Percentiles rank a stretch among this genome's conserved stretches.
Evolutionary conservation across 1,284 basidiomycete species (phyloP).

Genomic region (Ustilago hordei): DNA sequence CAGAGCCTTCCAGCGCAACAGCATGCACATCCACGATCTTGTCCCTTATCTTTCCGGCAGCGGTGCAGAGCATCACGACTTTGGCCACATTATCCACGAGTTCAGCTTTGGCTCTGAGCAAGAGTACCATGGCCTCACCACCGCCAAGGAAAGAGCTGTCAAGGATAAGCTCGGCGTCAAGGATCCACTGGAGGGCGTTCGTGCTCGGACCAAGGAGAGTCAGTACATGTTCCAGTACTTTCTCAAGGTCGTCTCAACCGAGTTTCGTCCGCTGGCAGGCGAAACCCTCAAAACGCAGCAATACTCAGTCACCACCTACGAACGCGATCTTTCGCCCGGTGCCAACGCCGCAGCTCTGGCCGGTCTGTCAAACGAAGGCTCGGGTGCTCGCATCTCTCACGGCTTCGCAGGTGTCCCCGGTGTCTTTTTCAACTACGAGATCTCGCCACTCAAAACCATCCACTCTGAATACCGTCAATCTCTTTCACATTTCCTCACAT

Average conservation of each 20-base stretch:
- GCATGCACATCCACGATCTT: conserved; percentile 87
- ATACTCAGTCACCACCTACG: conserved; percentile 95
- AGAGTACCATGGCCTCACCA: conserved; percentile 49
- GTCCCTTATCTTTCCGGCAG: conserved; percentile 83
- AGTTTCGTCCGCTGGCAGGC: conserved; percentile 53
- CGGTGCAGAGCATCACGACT: conserved; percentile 74
- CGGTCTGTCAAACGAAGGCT: conserved; percentile 47
- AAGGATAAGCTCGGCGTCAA: conserved; percentile 81
- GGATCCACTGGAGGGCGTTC: conserved; percentile 84
- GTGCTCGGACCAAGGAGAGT: conserved; percentile 74
- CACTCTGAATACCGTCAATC: conserved; percentile 78
- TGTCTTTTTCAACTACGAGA: conserved; percentile 79
- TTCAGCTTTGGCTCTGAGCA: conserved; percentile 76
- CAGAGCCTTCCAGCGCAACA: conserved; percentile 88
- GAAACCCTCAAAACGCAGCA: conserved; percentile 79
- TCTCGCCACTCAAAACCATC: conserved; percentile 71
- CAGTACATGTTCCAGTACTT: conserved; percentile 77
- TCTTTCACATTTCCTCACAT: conserved; percentile 94
- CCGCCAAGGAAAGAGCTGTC: conserved; percentile 37
- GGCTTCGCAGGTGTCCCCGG: conserved; percentile 77
- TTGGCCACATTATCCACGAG: conserved; percentile 87
- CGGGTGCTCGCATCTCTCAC: conserved; percentile 77
- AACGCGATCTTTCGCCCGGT: conserved; percentile 77
- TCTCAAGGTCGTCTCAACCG: conserved; percentile 76
- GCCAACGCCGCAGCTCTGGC: conserved; percentile 38